A percentile compares a stretch with the other conserved stretches of the same genome.
Evolutionary conservation across 257 asterid genomes (phyloP).

Genomic region (Cordia subcordata): DNA sequence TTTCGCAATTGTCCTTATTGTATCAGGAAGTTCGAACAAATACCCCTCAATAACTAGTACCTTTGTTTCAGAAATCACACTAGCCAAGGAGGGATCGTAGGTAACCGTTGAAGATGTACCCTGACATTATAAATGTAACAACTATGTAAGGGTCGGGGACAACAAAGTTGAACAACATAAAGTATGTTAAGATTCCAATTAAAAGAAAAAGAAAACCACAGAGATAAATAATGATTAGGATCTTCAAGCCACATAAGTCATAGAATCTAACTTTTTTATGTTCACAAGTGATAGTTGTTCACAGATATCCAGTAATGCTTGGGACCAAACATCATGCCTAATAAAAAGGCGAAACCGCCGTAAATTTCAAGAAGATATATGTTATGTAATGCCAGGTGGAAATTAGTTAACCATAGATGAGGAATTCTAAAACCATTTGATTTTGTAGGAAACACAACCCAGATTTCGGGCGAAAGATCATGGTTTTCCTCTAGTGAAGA

Average conservation of each 20-base stretch:
- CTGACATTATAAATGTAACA: conserved; percentile 34
- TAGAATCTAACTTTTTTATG: too few species aligned
- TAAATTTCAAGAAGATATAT: too few species aligned
- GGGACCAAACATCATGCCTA: too few species aligned
- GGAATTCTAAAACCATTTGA: too few species aligned
- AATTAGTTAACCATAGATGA: too few species aligned
- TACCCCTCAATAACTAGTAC: conserved; percentile 89
- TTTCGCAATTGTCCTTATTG: conserved; percentile 73
- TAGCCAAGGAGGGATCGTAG: conserved; percentile 70
- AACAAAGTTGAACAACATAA: not conserved
- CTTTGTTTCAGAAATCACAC: conserved; percentile 66
- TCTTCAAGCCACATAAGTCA: too few species aligned
- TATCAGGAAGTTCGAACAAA: conserved; percentile 90
- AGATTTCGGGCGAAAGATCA: not conserved
- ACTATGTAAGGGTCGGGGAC: not conserved
- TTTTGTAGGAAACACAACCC: not conserved
- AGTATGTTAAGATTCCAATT: not conserved
- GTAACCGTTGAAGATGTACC: conserved; percentile 82
- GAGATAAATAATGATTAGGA: too few species aligned
- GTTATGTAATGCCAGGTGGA: too few species aligned
- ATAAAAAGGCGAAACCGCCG: too few species aligned
- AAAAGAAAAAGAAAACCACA: not conserved
- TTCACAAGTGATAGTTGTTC: too few species aligned
- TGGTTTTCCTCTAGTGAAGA: not conserved
- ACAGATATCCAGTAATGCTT: too few species aligned